Percentiles rank a stretch among this genome's conserved stretches.
Evolutionary conservation across 306 rosid species (phyloP).

Genomic region (Ceratonia siliqua): DNA sequence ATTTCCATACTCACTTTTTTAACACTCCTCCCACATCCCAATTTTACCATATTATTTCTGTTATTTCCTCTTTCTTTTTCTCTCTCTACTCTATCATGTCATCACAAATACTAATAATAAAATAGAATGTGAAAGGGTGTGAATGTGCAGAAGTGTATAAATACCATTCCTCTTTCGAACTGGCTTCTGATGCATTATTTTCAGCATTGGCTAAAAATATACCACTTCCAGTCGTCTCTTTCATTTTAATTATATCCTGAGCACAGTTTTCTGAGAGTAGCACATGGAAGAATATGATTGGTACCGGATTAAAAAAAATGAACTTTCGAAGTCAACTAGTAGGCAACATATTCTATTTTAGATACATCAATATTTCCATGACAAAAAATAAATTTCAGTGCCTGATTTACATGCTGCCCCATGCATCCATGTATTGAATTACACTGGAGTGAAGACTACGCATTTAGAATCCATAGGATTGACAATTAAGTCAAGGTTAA

Average conservation of each 20-base stretch:
- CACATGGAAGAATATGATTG: background rate
- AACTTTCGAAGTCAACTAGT: background rate
- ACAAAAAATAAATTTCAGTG: background rate
- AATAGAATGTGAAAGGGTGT: too few species aligned
- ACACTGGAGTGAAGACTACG: too few species aligned
- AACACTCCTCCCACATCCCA: too few species aligned
- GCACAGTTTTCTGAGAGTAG: constrained; percentile 73
- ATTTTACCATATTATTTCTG: too few species aligned
- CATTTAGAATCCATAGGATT: background rate
- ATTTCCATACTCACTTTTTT: too few species aligned
- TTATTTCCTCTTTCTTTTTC: too few species aligned
- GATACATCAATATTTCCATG: constrained; percentile 17
- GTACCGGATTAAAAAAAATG: background rate
- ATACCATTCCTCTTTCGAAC: too few species aligned
- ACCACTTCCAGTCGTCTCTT: constrained; percentile 84
- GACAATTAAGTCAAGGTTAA: background rate
- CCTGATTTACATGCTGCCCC: constrained; percentile 7
- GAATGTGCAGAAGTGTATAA: too few species aligned
- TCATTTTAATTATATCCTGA: constrained; percentile 87
- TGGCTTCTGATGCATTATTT: constrained; percentile 52
- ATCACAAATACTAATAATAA: too few species aligned
- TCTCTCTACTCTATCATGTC: too few species aligned
- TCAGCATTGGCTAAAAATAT: constrained; percentile 61
- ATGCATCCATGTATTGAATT: too few species aligned
- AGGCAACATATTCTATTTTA: background rate